Base-by-base conservation (phyloP, 805 yeast genomes). In the Candida parachauliodes region DNA sequence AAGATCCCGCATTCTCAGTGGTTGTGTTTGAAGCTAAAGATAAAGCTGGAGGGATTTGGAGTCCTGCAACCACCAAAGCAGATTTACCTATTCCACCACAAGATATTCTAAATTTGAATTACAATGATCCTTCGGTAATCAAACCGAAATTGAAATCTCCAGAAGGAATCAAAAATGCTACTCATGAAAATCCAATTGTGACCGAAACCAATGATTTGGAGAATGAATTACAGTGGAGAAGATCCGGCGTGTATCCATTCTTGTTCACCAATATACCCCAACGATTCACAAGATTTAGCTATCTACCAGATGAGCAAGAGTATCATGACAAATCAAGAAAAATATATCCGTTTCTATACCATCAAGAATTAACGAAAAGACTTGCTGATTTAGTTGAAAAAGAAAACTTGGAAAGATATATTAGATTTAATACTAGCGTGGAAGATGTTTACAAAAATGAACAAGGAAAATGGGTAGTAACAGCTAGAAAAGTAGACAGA, bases 31-130 rank as follows among this genome's bases (percentile, higher is more conserved):
- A 72, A 44, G 72, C 66, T 40, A 67, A 65, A 22, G 44, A 43
- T 9, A 43, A 50, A 10, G 52, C 70, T 20, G 77, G 77, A n/a
- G 77, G 77, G 1, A 62, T 68, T 5, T 71, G 76, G 76, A 47
- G 61, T 11, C 57, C 58, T 4, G 49, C 47, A 11, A 47, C 47
- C 17, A 45, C 40, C 8, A 28, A 47, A 8, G 37, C 57, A 2
- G 63, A 53, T 37, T 48, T 48, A 10, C 43, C 46, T 1, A 43
- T 52, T 9, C 64, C 63, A 10, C 59, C 63, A 5, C 68, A 64
- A 33, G 53, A 57, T 2, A 20, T 57, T 1, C 40, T 67, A 12
- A 43, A 60, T 2, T 59, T 59, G 7, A 45, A 47, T 5, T 60
- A 62, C 40, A 41, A 60, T 31, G 48, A 56, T 22, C 76, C 77